Evolutionary conservation across 2,329 filamentous ascomycete species (phyloP).

Genomic region (Mycocentrospora acerina): DNA sequence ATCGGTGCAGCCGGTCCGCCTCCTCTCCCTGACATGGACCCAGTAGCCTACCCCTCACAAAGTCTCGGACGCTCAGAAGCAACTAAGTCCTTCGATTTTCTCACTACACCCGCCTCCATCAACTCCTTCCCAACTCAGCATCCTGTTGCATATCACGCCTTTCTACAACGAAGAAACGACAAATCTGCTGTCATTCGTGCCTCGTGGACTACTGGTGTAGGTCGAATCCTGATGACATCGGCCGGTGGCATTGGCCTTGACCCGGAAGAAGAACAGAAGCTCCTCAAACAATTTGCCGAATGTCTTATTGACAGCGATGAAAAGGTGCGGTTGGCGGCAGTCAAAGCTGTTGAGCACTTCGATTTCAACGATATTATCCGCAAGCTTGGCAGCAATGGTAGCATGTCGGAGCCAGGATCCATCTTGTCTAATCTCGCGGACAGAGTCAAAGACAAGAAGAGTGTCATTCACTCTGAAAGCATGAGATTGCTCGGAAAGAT

Average conservation of each 20-base stretch:
- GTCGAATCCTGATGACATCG: constrained; percentile 85
- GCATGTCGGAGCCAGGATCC: constrained; percentile 73
- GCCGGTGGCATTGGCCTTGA: constrained; percentile 87
- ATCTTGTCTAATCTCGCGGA: constrained; percentile 81
- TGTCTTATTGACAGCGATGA: constrained; percentile 89
- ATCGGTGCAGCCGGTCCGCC: constrained; percentile 90
- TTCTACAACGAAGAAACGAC: constrained; percentile 82
- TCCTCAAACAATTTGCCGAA: constrained; percentile 74
- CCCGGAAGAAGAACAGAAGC: constrained; percentile 73
- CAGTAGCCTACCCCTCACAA: constrained; percentile 79
- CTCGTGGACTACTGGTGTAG: constrained; percentile 81
- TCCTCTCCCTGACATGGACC: constrained; percentile 70
- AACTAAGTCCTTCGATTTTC: constrained; percentile 54
- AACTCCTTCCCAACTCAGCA: constrained; percentile 88
- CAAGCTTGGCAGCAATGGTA: constrained; percentile 76
- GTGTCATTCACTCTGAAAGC: constrained; percentile 78
- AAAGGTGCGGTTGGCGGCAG: constrained; percentile 84
- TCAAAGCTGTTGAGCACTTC: constrained; percentile 80
- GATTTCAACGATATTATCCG: constrained; percentile 76
- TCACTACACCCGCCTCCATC: constrained; percentile 81
- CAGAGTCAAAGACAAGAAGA: constrained; percentile 82
- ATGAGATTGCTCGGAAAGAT: constrained; percentile 82
- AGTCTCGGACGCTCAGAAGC: constrained; percentile 50
- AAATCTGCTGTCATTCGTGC: constrained; percentile 80
- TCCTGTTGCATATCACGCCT: constrained; percentile 75